Evolutionary conservation across 495 filamentous ascomycete genomes (phyloP).

Genomic region (Halenospora varia): DNA sequence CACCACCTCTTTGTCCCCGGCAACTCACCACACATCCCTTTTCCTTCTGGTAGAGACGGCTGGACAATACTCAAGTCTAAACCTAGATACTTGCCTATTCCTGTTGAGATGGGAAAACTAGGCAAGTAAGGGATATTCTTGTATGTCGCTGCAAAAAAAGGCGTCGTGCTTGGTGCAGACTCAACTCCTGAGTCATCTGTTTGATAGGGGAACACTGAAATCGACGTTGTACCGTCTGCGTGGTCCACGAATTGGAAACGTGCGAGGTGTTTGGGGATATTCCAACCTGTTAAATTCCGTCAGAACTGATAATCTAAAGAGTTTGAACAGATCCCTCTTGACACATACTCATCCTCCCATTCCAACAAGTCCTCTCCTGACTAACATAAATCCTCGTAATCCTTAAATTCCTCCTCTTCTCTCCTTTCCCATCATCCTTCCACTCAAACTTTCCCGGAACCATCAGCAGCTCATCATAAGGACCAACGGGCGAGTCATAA

Average conservation of each 20-base stretch:
- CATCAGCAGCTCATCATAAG: slow-evolving; percentile 48
- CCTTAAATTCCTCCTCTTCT: slow-evolving; percentile 24
- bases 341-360: slow-evolving; percentile 37
- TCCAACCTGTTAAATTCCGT: slow-evolving; percentile 39
- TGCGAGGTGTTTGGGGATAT: slow-evolving; percentile 51
- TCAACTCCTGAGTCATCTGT: slow-evolving; percentile 21
- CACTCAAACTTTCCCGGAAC: slow-evolving; percentile 38
- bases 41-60: slow-evolving; percentile 39
- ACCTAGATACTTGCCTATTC: slow-evolving; percentile 29
- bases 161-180: slow-evolving; percentile 21
- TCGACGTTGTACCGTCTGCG: slow-evolving; percentile 29
- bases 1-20: slow-evolving; percentile 33
- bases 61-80: slow-evolving; percentile 34
- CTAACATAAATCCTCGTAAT: slow-evolving; percentile 49
- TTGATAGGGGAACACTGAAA: slow-evolving; percentile 38
- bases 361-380: slow-evolving; percentile 42
- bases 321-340: background rate
- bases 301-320: too few species aligned
- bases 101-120: slow-evolving; percentile 36
- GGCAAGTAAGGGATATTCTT: slow-evolving; percentile 37
- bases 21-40: slow-evolving; percentile 28
- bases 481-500: slow-evolving; percentile 42
- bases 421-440: slow-evolving; percentile 25
- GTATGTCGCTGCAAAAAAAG: slow-evolving; percentile 41
- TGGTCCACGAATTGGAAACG: slow-evolving; percentile 41